Evolutionary conservation across 2,329 filamentous ascomycete species (phyloP).

Genomic region (Juglanconis oblonga): DNA sequence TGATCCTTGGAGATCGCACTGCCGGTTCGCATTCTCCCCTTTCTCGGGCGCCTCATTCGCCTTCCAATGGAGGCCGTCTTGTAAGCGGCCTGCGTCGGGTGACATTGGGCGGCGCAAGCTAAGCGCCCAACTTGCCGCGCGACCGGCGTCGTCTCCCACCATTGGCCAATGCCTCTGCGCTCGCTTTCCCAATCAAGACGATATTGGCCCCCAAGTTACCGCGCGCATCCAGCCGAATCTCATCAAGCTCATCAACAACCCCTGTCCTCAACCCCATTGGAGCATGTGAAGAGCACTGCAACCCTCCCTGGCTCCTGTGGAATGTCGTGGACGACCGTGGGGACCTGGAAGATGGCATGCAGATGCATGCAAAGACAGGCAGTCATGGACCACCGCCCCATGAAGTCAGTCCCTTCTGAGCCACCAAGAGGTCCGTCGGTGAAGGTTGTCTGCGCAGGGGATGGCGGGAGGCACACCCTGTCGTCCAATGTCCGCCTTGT

Average conservation of each 20-base stretch:
- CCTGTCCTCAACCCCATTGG: slow-evolving; percentile 15
- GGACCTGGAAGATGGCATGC: slow-evolving; percentile 2
- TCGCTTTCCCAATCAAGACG: not conserved
- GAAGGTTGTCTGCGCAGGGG: not conserved
- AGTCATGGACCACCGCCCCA: not conserved
- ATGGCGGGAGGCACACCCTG: not conserved
- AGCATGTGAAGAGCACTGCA: not conserved
- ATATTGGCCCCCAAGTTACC: slow-evolving; percentile 14
- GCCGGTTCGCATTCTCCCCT: not conserved
- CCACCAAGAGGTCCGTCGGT: not conserved
- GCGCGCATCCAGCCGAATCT: slow-evolving; percentile 19
- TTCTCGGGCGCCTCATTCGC: slow-evolving; percentile 1
- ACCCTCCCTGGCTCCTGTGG: slow-evolving; percentile 10
- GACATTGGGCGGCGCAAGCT: slow-evolving; percentile 13
- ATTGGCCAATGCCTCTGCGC: slow-evolving; percentile 11
- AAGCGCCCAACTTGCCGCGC: slow-evolving; percentile 17
- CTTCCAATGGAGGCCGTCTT: slow-evolving; percentile 5
- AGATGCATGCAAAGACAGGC: slow-evolving; percentile 13
- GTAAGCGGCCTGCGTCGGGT: slow-evolving; percentile 9
- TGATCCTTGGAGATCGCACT: not conserved
- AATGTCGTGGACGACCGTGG: slow-evolving; percentile 13
- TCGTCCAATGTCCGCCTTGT: slow-evolving; percentile 14
- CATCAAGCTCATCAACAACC: slow-evolving; percentile 1
- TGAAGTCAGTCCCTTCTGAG: not conserved
- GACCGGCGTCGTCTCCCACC: slow-evolving; percentile 1